Evolutionary conservation across 768 basidiomycete genomes (phyloP), one percentile per base, ranked within the genome.

Genomic region (Mrakia hoshinonis): DNA sequence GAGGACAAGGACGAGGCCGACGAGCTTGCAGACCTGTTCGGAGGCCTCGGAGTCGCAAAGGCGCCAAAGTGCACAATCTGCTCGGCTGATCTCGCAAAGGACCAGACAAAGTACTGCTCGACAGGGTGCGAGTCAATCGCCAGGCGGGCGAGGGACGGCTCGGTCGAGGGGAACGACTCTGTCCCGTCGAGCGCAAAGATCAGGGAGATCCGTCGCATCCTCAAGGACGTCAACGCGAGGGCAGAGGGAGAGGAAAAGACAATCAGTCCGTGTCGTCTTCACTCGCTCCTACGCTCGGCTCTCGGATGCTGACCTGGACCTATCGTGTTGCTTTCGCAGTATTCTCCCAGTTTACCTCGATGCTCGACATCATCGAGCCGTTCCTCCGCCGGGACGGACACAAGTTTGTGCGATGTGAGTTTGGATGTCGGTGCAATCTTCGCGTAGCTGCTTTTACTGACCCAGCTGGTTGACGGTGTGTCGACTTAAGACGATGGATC

Each of bases 351-450:
- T 82, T 82, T 75, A 97, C 95, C 0, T 84, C 66, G 87, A 81
- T 84, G 89, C 81, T 99, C 73, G 87, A 94, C 78, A 77, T 97
- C 69, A 83, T 96, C 55, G 86, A 94, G 79, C 89, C 88, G 0
- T 96, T 96, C 81, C 81, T 99, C 79, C 82, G 81, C 36, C 83
- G 85, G 3, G 81, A 83, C 15, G 85, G 86, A 0, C 82, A 93
- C 75, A 83, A 84, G 73, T 94, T 85, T 77, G 89, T 89, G 36
- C 85, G 93, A 77, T 98, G 95, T 96, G 77, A 82, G 92, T 85
- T n/a, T 15, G 24, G 5, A 2, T n/a, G 29, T 18, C 38, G 29
- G 18, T 29, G 18, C 22, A 18, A 0, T 12, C 52, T 52, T 10
- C 36, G 24, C 26, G n/a, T n/a, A 47, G 22, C 34, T 62, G 47